Base-by-base conservation (phyloP, 352 stramenopile species). In the Globisporangium echinulatum region DNA sequence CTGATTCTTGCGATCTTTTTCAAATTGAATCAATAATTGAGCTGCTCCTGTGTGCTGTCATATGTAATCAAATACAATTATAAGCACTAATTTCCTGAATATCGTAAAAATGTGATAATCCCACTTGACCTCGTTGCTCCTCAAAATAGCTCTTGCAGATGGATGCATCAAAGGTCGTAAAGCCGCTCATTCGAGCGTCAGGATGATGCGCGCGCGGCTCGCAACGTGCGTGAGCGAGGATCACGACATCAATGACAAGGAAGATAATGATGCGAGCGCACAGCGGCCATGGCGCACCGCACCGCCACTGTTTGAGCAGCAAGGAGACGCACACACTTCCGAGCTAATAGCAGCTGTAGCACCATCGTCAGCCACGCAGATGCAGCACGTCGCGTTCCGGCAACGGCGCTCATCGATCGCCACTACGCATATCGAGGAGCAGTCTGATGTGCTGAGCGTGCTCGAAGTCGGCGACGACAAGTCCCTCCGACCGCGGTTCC, bases 401-500 rank as follows among this genome's bases (percentile, higher is more conserved):
- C 56, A 44, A 2, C 56, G 62, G 33, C 52, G 51, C 17, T 63
- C 56, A n/a, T 60, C 56, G 9, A 43, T 48, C 10, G 39, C 62
- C 17, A 4, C 44, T 36, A 50, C 40, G 33, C 49, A 33, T 4
- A 37, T 36, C 8, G 56, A 56, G 14, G 51, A 67, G 7, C 62
- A 49, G 14, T 48, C 52, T 4, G 52, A 69, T 50, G 49, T 38
- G 11, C 54, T 46, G 48, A 50, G 14, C 56, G 47, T 42, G 61
- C 15, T 39, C 36, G 49, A 73, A 10, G 49, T 66, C 15, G 68
- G 66, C 4, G 70, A 68, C 5, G 75, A 86, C 59, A 72, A 71
- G 66, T 61, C 67, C 2, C 54, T 78, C 39, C 67, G 69, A 0
- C 74, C 71, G 8, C 69, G 71, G 19, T 89, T 79, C 52, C 63